These are phyloP conservation scores for Didymella sp. DNA, from an alignment of 2,329 filamentous ascomycete species.

Conservation along the genomic window DNA sequence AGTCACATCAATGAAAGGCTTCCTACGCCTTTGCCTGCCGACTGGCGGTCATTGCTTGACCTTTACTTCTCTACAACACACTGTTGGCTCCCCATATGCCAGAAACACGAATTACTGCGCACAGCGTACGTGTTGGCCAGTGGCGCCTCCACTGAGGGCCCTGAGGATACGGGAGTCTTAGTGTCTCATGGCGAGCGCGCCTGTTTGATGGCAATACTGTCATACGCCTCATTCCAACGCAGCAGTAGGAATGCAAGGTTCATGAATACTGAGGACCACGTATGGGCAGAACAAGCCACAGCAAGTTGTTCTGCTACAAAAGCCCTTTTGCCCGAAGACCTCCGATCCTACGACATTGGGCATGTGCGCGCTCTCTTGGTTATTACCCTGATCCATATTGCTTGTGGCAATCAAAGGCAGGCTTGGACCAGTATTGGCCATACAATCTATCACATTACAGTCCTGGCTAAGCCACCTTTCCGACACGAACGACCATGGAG, in stretches of 20 bases:
- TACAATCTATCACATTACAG: background rate
- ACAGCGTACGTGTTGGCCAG: background rate
- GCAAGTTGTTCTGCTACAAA: background rate
- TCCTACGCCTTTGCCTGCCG: background rate
- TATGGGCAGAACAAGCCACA: background rate
- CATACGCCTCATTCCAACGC: background rate
- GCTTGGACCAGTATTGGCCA: background rate
- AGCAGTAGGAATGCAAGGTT: background rate
- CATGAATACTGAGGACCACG: background rate
- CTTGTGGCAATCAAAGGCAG: background rate
- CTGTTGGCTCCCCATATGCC: conserved; percentile 3
- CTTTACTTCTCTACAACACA: conserved; percentile 1
- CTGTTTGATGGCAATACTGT: background rate
- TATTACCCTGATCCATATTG: background rate
- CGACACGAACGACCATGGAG: background rate
- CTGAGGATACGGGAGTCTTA: background rate
- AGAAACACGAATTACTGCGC: conserved; percentile 4
- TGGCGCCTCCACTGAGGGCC: background rate
- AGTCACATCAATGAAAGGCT: background rate
- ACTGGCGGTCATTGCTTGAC: background rate
- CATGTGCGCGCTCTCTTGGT: conserved; percentile 3
- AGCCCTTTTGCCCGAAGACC: background rate
- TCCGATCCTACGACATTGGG: background rate
- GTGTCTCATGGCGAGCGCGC: background rate
- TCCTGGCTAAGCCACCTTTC: background rate